Evolutionary conservation across 2,329 filamentous ascomycete species (phyloP).

Genomic region (Pyrenophora seminiperda): DNA sequence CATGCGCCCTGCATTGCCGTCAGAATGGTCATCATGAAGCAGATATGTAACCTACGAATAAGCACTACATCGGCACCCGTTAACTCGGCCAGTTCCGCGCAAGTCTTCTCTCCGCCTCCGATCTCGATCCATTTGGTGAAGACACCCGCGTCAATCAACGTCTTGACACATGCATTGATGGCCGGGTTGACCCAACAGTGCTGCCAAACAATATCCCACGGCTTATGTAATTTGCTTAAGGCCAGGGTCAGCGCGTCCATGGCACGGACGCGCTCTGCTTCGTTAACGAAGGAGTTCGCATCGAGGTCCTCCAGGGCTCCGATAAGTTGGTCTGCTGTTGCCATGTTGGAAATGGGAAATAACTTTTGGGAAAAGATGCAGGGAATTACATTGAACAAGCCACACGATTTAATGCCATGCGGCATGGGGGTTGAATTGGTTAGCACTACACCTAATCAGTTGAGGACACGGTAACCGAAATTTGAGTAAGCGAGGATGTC

Average conservation of each 20-base stretch:
- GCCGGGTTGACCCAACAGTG: slow-evolving; percentile 10
- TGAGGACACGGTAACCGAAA: no score
- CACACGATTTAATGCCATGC: no score
- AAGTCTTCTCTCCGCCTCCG: slow-evolving; percentile 6
- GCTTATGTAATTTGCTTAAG: slow-evolving; percentile 8
- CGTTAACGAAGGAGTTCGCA: slow-evolving; percentile 7
- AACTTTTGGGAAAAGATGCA: no score
- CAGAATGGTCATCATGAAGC: no score
- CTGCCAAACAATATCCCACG: slow-evolving; percentile 10
- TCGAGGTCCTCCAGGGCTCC: slow-evolving; percentile 5
- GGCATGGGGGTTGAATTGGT: no score
- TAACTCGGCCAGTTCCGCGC: slow-evolving; percentile 2
- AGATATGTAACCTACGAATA: no score
- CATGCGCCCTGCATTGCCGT: no score
- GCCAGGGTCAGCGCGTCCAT: slow-evolving; percentile 7
- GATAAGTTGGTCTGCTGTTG: slow-evolving; percentile 9
- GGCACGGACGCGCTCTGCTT: slow-evolving; percentile 10
- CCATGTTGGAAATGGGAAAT: slow-evolving; percentile 6
- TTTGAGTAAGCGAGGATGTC: no score
- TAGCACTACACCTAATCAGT: no score
- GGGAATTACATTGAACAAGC: no score
- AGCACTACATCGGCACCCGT: no score
- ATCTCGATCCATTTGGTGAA: slow-evolving; percentile 10
- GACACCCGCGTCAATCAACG: slow-evolving; percentile 9
- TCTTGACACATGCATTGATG: slow-evolving; percentile 11